Evolutionary conservation across 2,329 filamentous ascomycete species (phyloP).

Genomic region (Alternaria gaisen): DNA sequence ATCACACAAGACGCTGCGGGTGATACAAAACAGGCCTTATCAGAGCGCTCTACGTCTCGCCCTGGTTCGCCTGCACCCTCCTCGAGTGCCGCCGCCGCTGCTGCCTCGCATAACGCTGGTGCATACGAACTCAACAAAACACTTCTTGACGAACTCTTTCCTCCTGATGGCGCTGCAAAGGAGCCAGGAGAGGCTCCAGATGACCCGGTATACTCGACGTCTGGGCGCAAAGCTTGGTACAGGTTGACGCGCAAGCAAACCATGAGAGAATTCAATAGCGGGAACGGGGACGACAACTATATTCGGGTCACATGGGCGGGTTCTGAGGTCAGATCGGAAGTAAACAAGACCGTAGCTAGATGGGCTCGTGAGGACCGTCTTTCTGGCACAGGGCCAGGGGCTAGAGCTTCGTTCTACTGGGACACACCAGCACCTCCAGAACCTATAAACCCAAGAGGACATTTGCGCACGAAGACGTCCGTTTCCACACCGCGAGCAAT

Average conservation of each 20-base stretch:
- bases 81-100: not conserved
- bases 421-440: constrained; percentile 40
- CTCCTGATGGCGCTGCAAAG: constrained; percentile 9
- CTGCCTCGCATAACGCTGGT: not conserved
- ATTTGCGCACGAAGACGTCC: constrained; percentile 38
- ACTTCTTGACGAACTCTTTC: constrained; percentile 42
- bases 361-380: constrained; percentile 52
- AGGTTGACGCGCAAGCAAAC: constrained; percentile 51
- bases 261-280: constrained; percentile 50
- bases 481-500: constrained; percentile 25
- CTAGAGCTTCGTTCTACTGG: constrained; percentile 51
- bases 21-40: not conserved
- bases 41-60: not conserved
- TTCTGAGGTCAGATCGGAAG: constrained; percentile 45
- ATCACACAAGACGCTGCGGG: not conserved
- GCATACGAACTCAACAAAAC: constrained; percentile 23
- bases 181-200: constrained; percentile 32
- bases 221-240: constrained; percentile 52
- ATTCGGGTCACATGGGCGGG: constrained; percentile 50
- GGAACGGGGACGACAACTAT: constrained; percentile 47
- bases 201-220: constrained; percentile 46
- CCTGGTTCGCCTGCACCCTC: not conserved
- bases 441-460: constrained; percentile 20
- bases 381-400: constrained; percentile 46
- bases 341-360: constrained; percentile 45